Base-by-base conservation (phyloP, 441 rosid species). In the Heliophila coronopifolia region DNA sequence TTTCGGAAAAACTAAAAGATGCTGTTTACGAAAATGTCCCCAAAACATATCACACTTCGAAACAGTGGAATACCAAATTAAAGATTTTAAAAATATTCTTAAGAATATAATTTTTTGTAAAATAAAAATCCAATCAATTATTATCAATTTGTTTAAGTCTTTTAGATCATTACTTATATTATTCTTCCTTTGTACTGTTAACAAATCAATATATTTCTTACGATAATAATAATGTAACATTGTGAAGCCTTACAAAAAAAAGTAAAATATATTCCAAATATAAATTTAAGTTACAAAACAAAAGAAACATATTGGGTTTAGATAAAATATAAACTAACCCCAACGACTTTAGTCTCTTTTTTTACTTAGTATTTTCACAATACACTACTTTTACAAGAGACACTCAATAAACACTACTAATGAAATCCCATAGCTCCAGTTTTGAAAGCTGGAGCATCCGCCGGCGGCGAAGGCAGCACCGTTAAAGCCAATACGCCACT, bases 401-500 rank as follows among this genome's bases (percentile, higher is more conserved):
- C 22, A 54, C 13, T n/a, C n/a, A n/a, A n/a, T n/a, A n/a, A n/a
- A n/a, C n/a, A n/a, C n/a, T n/a, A n/a, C 23, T 51, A 82, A 67
- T 72, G 84, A 66, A 69, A 69, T n/a, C 72, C 75, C 56, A 51
- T 46, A 11, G 62, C n/a, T n/a, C n/a, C 19, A 22, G 58, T 12
- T 65, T 75, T 75, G 53, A 60, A 30, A 0, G 59, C 41, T 8
- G 77, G 43, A 9, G 36, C 68, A 2, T 81, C 88, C 1, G 86
- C 73, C 1, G 86, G 73, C 0, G 91, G 95, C 8, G 90, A 73
- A 31, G 95, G 97, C 4, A 90, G 69, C 54, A 79, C 13, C 38
- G 80, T 74, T 13, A 81, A 61, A 0, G 94, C 89, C 9, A 81
- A 40, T 14, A 76, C 23, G 2, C 89, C 85, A 53, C 95, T 86